These are phyloP conservation scores for Cutaneotrichosporon curvatum DNA, from an alignment of 1,284 basidiomycete genomes.

Conservation along the genomic window DNA sequence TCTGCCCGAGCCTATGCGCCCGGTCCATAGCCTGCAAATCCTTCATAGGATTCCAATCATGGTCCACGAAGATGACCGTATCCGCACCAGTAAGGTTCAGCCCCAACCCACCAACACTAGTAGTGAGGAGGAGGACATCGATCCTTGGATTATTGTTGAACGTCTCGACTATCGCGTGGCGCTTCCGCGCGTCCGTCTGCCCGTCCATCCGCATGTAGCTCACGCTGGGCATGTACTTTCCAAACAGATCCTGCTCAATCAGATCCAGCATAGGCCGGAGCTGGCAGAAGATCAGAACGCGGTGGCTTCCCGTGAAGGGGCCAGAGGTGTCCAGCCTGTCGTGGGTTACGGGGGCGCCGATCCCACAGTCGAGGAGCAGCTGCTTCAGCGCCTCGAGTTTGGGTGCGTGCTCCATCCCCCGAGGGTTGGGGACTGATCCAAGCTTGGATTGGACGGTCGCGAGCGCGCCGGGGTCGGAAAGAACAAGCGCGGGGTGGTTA, in stretches of 20 bases:
- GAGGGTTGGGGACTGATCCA: slow-evolving; percentile 47
- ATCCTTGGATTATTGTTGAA: slow-evolving; percentile 98
- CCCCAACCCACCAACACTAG: slow-evolving; percentile 92
- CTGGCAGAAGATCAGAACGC: slow-evolving; percentile 98
- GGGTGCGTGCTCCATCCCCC: slow-evolving; percentile 84
- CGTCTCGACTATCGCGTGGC: slow-evolving; percentile 92
- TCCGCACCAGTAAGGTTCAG: slow-evolving; percentile 96
- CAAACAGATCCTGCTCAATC: slow-evolving; percentile 91
- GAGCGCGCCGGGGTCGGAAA: slow-evolving; percentile 63
- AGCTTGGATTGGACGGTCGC: slow-evolving; percentile 59
- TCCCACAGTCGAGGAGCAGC: slow-evolving; percentile 89
- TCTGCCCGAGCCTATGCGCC: slow-evolving; percentile 96
- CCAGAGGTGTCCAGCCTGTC: slow-evolving; percentile 57
- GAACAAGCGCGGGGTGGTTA: slow-evolving; percentile 88
- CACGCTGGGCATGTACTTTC: slow-evolving; percentile 82
- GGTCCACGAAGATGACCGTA: slow-evolving; percentile 98
- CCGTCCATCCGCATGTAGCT: slow-evolving; percentile 98
- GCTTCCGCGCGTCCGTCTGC: slow-evolving; percentile 75
- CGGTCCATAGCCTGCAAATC: slow-evolving; percentile 99
- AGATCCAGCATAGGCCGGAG: slow-evolving; percentile 99
- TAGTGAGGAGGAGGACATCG: slow-evolving; percentile 91
- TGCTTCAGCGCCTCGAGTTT: slow-evolving; percentile 90
- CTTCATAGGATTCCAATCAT: slow-evolving; percentile 99
- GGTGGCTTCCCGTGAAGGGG: slow-evolving; percentile 52
- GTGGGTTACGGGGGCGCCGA: slow-evolving; percentile 47